Evolutionary conservation across 2,329 filamentous ascomycete genomes (phyloP).

Genomic region (Xylariaceae sp.): DNA sequence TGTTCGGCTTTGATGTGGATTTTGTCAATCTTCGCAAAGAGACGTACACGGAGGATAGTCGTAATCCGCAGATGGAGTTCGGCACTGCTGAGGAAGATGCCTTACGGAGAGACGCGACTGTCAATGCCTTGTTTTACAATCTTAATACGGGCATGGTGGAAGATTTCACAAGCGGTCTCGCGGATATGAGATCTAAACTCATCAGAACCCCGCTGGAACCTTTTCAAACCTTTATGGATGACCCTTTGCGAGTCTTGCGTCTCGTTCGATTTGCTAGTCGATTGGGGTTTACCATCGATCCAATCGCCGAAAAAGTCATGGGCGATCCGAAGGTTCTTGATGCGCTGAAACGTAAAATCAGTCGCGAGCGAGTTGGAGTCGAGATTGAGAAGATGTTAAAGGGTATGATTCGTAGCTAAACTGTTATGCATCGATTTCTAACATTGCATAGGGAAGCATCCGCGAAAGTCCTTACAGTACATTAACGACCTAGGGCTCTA

Average conservation of each 20-base stretch:
- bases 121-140: slow-evolving; percentile 97
- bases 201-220: slow-evolving; percentile 89
- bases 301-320: slow-evolving; percentile 74
- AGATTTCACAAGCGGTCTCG: slow-evolving; percentile 81
- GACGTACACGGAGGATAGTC: slow-evolving; percentile 85
- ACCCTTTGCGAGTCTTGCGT: slow-evolving; percentile 84
- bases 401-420: slow-evolving; percentile 50
- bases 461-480: slow-evolving; percentile 47
- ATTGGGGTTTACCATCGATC: slow-evolving; percentile 78
- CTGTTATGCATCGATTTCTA: background rate
- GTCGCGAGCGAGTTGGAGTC: slow-evolving; percentile 82
- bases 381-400: slow-evolving; percentile 93
- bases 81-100: slow-evolving; percentile 92
- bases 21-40: slow-evolving; percentile 94
- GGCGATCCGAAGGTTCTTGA: slow-evolving; percentile 75
- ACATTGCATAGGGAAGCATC: slow-evolving; percentile 38
- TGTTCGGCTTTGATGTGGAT: slow-evolving; percentile 88
- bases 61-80: slow-evolving; percentile 92
- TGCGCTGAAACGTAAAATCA: slow-evolving; percentile 86
- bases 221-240: slow-evolving; percentile 91
- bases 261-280: slow-evolving; percentile 90
- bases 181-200: slow-evolving; percentile 73
- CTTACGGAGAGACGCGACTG: slow-evolving; percentile 84
- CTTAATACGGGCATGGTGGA: slow-evolving; percentile 79
- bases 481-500: slow-evolving; percentile 73